These are phyloP conservation scores for Babesia bigemina DNA, from an alignment of 169 alveolate genomes.

Conservation along the genomic window DNA sequence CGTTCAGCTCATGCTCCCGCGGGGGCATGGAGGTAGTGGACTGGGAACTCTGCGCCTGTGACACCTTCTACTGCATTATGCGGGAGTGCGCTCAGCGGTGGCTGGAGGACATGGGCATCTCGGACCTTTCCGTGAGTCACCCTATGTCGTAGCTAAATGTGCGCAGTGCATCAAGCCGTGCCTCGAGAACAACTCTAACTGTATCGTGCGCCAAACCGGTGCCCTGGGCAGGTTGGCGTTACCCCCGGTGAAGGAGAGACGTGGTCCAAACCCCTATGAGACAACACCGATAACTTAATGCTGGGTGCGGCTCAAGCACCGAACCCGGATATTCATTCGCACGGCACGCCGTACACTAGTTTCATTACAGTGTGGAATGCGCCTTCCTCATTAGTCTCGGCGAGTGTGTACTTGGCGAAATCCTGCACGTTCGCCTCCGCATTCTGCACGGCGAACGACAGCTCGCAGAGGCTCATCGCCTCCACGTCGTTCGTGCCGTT, in stretches of 20 bases:
- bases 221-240: slow-evolving; percentile 6
- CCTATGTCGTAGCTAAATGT: neutral
- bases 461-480: slow-evolving; percentile 50
- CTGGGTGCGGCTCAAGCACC: neutral
- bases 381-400: slow-evolving; percentile 28
- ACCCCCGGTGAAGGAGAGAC: neutral
- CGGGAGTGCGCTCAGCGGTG: slow-evolving; percentile 43
- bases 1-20: slow-evolving; percentile 45
- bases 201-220: slow-evolving; percentile 50
- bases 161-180: slow-evolving; percentile 52
- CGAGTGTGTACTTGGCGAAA: slow-evolving; percentile 56
- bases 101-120: slow-evolving; percentile 18
- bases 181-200: slow-evolving; percentile 10
- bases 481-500: slow-evolving; percentile 68
- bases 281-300: neutral
- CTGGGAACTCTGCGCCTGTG: slow-evolving; percentile 63
- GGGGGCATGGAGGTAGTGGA: slow-evolving; percentile 25
- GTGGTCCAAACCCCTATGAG: neutral
- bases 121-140: slow-evolving; percentile 33
- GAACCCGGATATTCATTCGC: neutral
- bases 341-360: slow-evolving; percentile 35
- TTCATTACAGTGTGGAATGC: slow-evolving; percentile 49
- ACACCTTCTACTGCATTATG: slow-evolving; percentile 42
- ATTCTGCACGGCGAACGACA: slow-evolving; percentile 64
- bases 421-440: slow-evolving; percentile 33